A percentile compares a stretch with the other conserved stretches of the same genome.
These are phyloP conservation scores for Marasmius fiardii DNA, from an alignment of 1,284 basidiomycete species.

Conservation along the genomic window DNA sequence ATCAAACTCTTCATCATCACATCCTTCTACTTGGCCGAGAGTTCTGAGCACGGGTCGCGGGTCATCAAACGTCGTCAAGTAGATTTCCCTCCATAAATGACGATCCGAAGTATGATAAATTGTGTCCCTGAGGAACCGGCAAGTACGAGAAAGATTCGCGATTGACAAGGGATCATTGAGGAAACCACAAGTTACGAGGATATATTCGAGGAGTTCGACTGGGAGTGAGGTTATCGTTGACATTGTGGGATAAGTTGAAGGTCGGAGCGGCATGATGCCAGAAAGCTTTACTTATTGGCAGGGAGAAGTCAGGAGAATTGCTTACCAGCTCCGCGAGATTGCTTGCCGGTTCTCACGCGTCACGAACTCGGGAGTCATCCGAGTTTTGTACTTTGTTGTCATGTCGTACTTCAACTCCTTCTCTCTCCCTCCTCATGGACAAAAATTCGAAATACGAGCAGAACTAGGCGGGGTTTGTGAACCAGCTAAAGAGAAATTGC, in stretches of 20 bases:
- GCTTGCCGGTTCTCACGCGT: too few relatives aligned
- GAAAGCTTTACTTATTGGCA: neutral
- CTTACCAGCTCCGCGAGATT: too few relatives aligned
- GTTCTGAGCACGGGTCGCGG: slow-evolving; percentile 31
- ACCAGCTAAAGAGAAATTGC: too few relatives aligned
- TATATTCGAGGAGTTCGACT: slow-evolving; percentile 41
- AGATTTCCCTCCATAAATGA: slow-evolving; percentile 53
- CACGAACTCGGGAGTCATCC: too few relatives aligned
- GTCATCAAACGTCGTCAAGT: slow-evolving; percentile 48
- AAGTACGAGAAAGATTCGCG: slow-evolving; percentile 41
- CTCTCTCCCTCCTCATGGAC: too few relatives aligned
- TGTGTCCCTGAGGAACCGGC: slow-evolving; percentile 32
- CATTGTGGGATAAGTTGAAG: neutral
- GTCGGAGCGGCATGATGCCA: neutral
- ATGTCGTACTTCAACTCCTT: too few relatives aligned
- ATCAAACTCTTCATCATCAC: slow-evolving; percentile 18
- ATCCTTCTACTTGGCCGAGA: slow-evolving; percentile 8
- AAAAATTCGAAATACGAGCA: too few relatives aligned
- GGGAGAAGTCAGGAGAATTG: too few relatives aligned
- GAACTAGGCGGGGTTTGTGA: too few relatives aligned
- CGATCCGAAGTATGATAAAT: slow-evolving; percentile 39
- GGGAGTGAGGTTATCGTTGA: neutral
- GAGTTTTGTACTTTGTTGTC: too few relatives aligned
- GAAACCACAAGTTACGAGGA: slow-evolving; percentile 33
- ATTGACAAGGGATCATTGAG: slow-evolving; percentile 31